Conservation (phyloP, 2,329 filamentous ascomycete genomes). For the Grosmannia serpens region DNA sequence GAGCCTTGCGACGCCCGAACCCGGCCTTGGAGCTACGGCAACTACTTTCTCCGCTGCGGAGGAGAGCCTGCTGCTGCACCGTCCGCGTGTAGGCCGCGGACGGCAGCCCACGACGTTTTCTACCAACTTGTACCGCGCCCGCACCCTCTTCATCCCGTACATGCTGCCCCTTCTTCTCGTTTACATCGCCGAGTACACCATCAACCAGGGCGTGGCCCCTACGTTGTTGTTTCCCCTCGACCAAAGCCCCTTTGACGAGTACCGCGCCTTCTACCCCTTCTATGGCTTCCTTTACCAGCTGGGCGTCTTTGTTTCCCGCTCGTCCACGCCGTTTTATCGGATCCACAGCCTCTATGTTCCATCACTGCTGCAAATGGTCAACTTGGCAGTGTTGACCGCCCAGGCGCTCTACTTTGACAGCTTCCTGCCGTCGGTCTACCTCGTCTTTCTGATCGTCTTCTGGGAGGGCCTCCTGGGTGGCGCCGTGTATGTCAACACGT, state of each 20-base stretch:
- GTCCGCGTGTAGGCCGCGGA: too few relatives aligned
- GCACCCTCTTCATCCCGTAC: slow-evolving; percentile 59
- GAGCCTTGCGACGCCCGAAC: slow-evolving; percentile 16
- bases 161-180: slow-evolving; percentile 90
- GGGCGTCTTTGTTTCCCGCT: slow-evolving; percentile 89
- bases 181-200: slow-evolving; percentile 93
- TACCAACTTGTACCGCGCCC: slow-evolving; percentile 53
- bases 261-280: slow-evolving; percentile 83
- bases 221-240: slow-evolving; percentile 77
- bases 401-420: slow-evolving; percentile 58
- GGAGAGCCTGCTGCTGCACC: slow-evolving; percentile 8
- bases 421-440: slow-evolving; percentile 74
- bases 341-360: slow-evolving; percentile 73
- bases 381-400: slow-evolving; percentile 59
- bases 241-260: slow-evolving; percentile 66
- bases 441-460: slow-evolving; percentile 77
- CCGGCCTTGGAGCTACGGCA: slow-evolving; percentile 24
- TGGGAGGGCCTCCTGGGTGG: slow-evolving; percentile 93
- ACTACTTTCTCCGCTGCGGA: slow-evolving; percentile 17
- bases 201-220: slow-evolving; percentile 88
- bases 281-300: slow-evolving; percentile 93
- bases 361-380: slow-evolving; percentile 68
- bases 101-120: slow-evolving; percentile 19
- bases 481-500: slow-evolving; percentile 89
- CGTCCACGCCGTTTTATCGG: slow-evolving; percentile 77